Base-by-base conservation (phyloP, 2,329 filamentous ascomycete species). In the Fusarium poae region DNA sequence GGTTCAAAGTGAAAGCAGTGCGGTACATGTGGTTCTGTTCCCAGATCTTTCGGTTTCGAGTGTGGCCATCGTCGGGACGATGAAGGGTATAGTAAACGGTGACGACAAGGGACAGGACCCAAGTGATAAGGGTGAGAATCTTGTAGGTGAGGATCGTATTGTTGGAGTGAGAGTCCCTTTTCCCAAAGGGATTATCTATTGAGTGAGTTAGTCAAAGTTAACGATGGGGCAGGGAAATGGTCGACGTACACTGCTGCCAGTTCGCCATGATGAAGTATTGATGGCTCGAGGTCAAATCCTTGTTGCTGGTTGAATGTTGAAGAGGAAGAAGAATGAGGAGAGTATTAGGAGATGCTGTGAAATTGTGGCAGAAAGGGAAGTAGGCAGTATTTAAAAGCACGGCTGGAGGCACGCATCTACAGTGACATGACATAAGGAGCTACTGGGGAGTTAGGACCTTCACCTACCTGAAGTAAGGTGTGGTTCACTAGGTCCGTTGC, bases 1-100 rank as follows among this genome's bases (percentile, higher is more conserved):
- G 83, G 80, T 92, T 94, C 80, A 94, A 85, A 46, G 89, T 89
- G 79, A 97, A 97, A 11, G 91, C 91, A 10, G 92, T 94, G 35
- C 81, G 83, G 71, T 88, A 86, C 53, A 83, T 81, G 59, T 84
- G 80, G 77, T 94, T 94, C 80, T 93, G 89, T 57, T 87, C 87
- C 90, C 91, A 95, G 77, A 97, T 92, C 62, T 86, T 89, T 67
- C 86, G 84, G 63, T 86, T 84, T 66, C 85, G 80, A 69, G 81
- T 81, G 74, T 83, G 79, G 70, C 88, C 88, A 79, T 93, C 89
- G 53, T 85, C 80, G 1, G 92, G 92, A 16, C 81, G 79, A 70
- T 89, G 80, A 78, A 91, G 80, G 49, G 88, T 88, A 79, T 96
- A 97, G 83, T 92, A 93, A 77, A 96, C 82, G 60, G 90, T 88